phyloP scores from a whole-genome alignment of 2,329 filamentous ascomycete genomes.

The Podosphaera fusca region DNA sequence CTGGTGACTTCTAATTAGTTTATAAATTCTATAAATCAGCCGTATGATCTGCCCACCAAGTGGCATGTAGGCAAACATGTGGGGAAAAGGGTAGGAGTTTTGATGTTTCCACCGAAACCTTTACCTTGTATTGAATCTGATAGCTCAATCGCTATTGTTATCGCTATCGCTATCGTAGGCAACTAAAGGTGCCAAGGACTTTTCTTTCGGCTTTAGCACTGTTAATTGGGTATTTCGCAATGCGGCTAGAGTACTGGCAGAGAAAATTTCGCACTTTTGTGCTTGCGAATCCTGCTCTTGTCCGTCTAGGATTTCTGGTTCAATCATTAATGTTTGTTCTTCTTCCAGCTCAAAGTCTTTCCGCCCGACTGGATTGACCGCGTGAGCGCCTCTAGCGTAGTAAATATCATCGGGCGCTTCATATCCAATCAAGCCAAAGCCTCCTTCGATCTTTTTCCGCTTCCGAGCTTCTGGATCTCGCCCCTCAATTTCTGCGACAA shows the following conservation, averaged over 20 bases:
- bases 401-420: conserved; percentile 87
- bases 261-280: conserved; percentile 45
- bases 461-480: conserved; percentile 71
- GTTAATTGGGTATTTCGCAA: conserved; percentile 37
- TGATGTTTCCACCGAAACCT: conserved; percentile 3
- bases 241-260: conserved; percentile 58
- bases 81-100: background rate
- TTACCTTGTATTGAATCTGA: conserved; percentile 1
- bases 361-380: conserved; percentile 34
- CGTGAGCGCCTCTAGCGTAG: conserved; percentile 57
- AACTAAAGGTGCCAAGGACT: conserved; percentile 38
- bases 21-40: too few relatives aligned
- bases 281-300: conserved; percentile 12
- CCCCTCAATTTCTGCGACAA: conserved; percentile 83
- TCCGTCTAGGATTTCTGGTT: conserved; percentile 22
- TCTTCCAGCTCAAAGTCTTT: conserved; percentile 40
- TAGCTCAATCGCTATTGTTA: conserved; percentile 30
- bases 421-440: conserved; percentile 54
- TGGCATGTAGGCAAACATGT: too few relatives aligned
- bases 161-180: conserved; percentile 81
- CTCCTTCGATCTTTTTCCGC: conserved; percentile 69
- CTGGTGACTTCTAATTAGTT: too few relatives aligned
- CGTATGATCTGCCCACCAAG: too few relatives aligned
- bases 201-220: conserved; percentile 22
- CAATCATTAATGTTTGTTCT: conserved; percentile 32